Base-by-base conservation (phyloP, 2,329 filamentous ascomycete genomes). In the Aspergillus intermedius region DNA sequence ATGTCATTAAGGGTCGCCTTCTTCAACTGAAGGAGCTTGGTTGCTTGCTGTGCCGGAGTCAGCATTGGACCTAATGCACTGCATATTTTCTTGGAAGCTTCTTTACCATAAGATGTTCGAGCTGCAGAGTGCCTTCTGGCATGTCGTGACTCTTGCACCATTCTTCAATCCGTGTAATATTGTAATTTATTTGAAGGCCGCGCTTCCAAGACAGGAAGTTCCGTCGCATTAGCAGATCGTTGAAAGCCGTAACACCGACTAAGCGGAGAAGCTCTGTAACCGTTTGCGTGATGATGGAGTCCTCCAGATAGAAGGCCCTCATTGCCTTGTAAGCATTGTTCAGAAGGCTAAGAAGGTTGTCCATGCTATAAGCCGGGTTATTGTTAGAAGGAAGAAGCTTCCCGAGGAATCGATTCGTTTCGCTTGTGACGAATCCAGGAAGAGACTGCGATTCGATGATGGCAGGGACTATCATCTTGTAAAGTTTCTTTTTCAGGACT, bases 61-160 rank as follows among this genome's bases (percentile, higher is more conserved):
- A 61, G 57, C 21, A 21, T 47, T 17, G 6, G 25, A 23, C 21
- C 4, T 12, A 40, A 12, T 40, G 8, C 37, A 10, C 12, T 12
- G 10, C 10, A 40, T 40, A 40, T 13, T 9, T 21, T 22, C 17
- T 19, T 40, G 19, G 37, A 22, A 7, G 15, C 6, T 40, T 21
- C 62, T 75, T 71, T 73, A 89, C 87, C 93, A 98, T 98, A 60
- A 98, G 75, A 76, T 98, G 93, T 77, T 98, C 93, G 49, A 98
- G 80, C 74, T 97, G 91, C 46, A 98, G 79, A 25, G 91, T 98
- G 48, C 93, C 93, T 72, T 98, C 91, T 1, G 93, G 93, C 91
- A 98, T 97, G 61, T 97, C 93, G 69, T 98, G 94, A 65, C 91
- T 95, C 82, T 98, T 98, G 75, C 93, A 98, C 93, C 93, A 98